Evolutionary conservation across 345 rosid genomes (phyloP).

Genomic region (Pugionium cornutum): DNA sequence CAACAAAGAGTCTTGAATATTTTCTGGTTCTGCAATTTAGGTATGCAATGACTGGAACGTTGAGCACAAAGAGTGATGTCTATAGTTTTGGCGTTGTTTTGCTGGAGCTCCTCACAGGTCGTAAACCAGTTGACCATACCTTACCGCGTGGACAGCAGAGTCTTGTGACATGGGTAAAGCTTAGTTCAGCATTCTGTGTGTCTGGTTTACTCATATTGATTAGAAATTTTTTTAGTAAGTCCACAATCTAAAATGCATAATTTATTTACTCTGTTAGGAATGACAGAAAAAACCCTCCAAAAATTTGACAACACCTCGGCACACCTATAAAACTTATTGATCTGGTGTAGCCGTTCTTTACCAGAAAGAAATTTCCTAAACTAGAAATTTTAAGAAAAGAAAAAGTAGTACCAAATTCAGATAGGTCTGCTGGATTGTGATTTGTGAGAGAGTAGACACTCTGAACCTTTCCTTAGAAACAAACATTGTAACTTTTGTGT

Average conservation of each 20-base stretch:
- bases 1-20: constrained; percentile 13
- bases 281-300: neutral
- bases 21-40: constrained; percentile 42
- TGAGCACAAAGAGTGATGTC: constrained; percentile 83
- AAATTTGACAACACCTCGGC: neutral
- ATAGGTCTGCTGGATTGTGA: neutral
- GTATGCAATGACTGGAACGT: constrained; percentile 85
- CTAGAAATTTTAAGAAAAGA: neutral
- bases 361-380: neutral
- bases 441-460: constrained; percentile 13
- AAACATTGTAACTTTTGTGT: constrained; percentile 5
- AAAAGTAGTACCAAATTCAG: neutral
- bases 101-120: constrained; percentile 80
- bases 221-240: neutral
- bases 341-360: constrained; percentile 1
- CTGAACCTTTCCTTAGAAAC: constrained; percentile 9
- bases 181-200: constrained; percentile 4
- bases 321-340: neutral
- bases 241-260: neutral
- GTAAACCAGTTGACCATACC: constrained; percentile 86
- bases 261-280: constrained; percentile 6
- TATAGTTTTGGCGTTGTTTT: constrained; percentile 85
- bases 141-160: constrained; percentile 88
- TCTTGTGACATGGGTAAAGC: constrained; percentile 77
- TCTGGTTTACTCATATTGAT: constrained; percentile 11